These are phyloP conservation scores for Mollisiaceae sp. DNA, from an alignment of 2,329 filamentous ascomycete genomes.

Conservation along the genomic window DNA sequence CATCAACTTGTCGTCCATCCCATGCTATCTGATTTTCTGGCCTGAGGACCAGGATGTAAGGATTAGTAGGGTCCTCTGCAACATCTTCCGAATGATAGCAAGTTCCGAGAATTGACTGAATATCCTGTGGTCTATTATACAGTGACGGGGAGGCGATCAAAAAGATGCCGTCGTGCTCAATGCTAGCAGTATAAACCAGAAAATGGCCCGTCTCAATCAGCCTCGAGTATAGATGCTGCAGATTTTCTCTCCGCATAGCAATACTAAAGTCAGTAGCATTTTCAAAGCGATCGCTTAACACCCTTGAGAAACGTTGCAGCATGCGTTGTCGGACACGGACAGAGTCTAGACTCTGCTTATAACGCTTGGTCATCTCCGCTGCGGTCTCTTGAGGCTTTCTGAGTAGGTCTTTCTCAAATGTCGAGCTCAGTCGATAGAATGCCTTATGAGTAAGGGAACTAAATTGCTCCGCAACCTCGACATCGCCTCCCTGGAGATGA, in stretches of 20 bases:
- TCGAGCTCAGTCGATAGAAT: constrained; percentile 82
- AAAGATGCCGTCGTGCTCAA: constrained; percentile 77
- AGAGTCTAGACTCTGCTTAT: constrained; percentile 93
- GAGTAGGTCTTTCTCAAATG: constrained; percentile 91
- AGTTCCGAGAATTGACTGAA: constrained; percentile 83
- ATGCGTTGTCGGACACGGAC: constrained; percentile 96
- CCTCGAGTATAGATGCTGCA: constrained; percentile 80
- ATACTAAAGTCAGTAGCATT: constrained; percentile 96
- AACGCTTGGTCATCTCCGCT: constrained; percentile 92
- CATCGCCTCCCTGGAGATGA: constrained; percentile 89
- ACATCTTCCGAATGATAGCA: constrained; percentile 74
- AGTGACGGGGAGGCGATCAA: constrained; percentile 85
- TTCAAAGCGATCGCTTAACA: constrained; percentile 91
- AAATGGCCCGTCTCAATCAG: constrained; percentile 86
- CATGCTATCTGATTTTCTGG: constrained; percentile 81
- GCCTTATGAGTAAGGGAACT: constrained; percentile 93
- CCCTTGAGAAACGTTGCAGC: constrained; percentile 91
- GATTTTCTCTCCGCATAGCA: constrained; percentile 68
- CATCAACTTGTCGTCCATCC: constrained; percentile 77
- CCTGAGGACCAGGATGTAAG: constrained; percentile 83
- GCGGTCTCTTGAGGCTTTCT: constrained; percentile 82
- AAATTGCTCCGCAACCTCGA: constrained; percentile 98
- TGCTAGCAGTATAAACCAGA: constrained; percentile 73
- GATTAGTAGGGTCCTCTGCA: constrained; percentile 76
- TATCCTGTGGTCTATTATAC: constrained; percentile 75